Evolutionary conservation across 495 filamentous ascomycete species (phyloP).

Genomic region (Pyronema omphalodes): DNA sequence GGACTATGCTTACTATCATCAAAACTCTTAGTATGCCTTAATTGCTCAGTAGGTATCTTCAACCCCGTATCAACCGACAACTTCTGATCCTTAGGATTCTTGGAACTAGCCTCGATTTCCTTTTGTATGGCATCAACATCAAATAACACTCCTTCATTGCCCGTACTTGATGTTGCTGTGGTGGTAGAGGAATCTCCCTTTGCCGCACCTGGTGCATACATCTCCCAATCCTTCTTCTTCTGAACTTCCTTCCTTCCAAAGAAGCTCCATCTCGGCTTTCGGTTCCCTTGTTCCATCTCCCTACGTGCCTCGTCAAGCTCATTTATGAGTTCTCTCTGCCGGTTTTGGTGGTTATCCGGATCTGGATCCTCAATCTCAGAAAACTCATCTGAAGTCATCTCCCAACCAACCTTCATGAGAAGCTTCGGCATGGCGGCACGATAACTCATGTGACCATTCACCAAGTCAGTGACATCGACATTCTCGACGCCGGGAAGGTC

Average conservation of each 20-base stretch:
- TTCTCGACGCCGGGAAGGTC: conserved; percentile 72
- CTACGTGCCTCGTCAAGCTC: conserved; percentile 92
- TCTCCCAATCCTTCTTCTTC: conserved; percentile 86
- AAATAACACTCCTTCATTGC: conserved; percentile 54
- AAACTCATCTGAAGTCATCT: conserved; percentile 83
- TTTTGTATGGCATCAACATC: conserved; percentile 88
- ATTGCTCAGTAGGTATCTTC: conserved; percentile 20
- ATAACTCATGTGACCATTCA: conserved; percentile 94
- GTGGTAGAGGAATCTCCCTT: not conserved
- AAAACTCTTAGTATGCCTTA: conserved; percentile 35
- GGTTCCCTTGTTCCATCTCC: conserved; percentile 53
- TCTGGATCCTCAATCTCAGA: conserved; percentile 95
- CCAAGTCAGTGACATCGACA: conserved; percentile 65
- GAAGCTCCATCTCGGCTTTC: conserved; percentile 46
- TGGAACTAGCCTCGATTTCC: conserved; percentile 40
- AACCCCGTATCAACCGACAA: not conserved
- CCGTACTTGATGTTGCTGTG: conserved; percentile 8
- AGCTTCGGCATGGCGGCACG: conserved; percentile 76
- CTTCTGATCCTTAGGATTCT: conserved; percentile 28
- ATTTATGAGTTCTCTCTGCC: conserved; percentile 82
- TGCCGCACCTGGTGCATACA: conserved; percentile 42
- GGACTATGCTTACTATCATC: no score
- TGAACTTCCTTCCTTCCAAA: conserved; percentile 57
- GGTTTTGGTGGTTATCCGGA: conserved; percentile 72
- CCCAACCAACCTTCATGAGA: conserved; percentile 69